Evolutionary conservation across 2,329 filamentous ascomycete genomes (phyloP), one percentile per base, ranked within the genome.

Genomic region (Rasamsonia emersonii): DNA sequence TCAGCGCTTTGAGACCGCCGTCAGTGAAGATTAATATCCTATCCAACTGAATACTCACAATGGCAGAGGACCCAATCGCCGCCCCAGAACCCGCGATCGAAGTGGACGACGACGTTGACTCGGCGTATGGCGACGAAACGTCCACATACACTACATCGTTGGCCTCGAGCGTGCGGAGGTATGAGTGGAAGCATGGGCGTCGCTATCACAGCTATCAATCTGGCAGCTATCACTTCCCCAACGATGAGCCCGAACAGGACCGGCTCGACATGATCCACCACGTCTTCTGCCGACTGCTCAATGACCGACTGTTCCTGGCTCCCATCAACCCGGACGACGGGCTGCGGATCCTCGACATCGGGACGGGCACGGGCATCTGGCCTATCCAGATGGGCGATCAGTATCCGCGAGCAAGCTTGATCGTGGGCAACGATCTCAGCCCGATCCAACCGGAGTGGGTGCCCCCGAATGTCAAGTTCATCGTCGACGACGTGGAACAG

Each of bases 401-500:
- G n/a, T 30, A 35, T 18, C 28, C 33, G 8, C 19, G 23, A 7
- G 33, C 27, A 5, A 21, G 24, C 11, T 11, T 32, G 23, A 29
- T 36, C 18, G 6, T 47, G 42, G 47, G 46, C 7, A 46, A 43
- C 11, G 50, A 49, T 34, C 30, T 52, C 9, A 46, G 40, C 10
- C 39, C 47, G 6, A 52, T 46, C 18, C 47, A 51, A 24, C 47
- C 44, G 19, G 17, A 33, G 11, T 32, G 67, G 46, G 62, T 78
- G 9, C 76, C 74, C 10, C 64, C 70, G 8, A 79, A 79, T 45
- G 64, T 74, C n/a, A 63, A 62, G 5, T 79, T 79, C 54, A 60
- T 77, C 36, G 65, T 81, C 7, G 76, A 80, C 44, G 75, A 80
- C 46, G 67, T 69, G 30, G 73, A 78, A 40, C 62, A 70, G 28